phyloP scores from a whole-genome alignment of 2,329 filamentous ascomycete species.

The Talaromyces sp. region DNA sequence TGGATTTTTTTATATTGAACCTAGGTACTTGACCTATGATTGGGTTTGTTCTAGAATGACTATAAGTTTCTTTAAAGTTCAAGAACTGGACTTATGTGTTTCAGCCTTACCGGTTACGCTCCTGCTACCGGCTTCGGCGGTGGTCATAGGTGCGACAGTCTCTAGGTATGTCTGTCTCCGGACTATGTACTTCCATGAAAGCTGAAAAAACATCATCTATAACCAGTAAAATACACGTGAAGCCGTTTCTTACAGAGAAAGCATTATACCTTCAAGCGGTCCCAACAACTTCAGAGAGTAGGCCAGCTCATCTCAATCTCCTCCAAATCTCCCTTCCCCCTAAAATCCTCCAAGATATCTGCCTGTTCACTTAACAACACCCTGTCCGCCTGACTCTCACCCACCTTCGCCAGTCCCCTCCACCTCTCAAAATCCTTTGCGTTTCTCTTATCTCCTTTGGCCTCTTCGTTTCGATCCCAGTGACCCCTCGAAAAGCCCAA shows the following conservation, averaged over 20 bases:
- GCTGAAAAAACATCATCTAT: too few relatives aligned
- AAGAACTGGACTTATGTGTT: too few relatives aligned
- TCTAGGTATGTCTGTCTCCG: background rate
- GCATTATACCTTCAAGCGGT: background rate
- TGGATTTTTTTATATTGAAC: too few relatives aligned
- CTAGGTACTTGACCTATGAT: too few relatives aligned
- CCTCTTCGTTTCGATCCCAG: conserved; percentile 49
- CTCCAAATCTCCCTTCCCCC: conserved; percentile 48
- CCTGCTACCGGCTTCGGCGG: too few relatives aligned
- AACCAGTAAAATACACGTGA: too few relatives aligned
- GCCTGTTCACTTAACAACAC: conserved; percentile 55
- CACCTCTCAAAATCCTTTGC: conserved; percentile 51
- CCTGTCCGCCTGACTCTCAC: conserved; percentile 48
- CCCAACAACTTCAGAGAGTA: conserved; percentile 27
- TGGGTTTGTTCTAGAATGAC: too few relatives aligned
- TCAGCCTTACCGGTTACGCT: too few relatives aligned
- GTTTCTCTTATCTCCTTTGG: conserved; percentile 53
- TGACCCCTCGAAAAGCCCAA: conserved; percentile 56
- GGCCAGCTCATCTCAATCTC: conserved; percentile 44
- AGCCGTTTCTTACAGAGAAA: too few relatives aligned
- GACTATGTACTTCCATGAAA: too few relatives aligned
- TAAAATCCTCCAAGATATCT: conserved; percentile 49
- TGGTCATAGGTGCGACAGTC: too few relatives aligned
- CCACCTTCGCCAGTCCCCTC: conserved; percentile 51
- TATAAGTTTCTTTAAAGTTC: too few relatives aligned